phyloP scores from a whole-genome alignment of 129 eudicot species.

The Flaveria ramosissima region DNA sequence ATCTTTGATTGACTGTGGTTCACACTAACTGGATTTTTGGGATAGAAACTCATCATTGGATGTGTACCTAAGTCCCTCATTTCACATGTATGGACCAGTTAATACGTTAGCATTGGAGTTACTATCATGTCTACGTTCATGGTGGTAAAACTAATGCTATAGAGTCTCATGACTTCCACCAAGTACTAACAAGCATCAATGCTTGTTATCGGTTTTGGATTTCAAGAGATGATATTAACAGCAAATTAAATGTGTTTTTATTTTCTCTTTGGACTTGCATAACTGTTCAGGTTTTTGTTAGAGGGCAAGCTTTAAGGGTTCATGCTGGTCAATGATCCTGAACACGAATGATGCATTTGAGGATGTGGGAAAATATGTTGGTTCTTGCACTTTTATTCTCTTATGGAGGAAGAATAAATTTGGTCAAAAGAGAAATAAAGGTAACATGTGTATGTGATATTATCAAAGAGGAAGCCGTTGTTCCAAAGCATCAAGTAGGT shows the following conservation, averaged over 20 bases:
- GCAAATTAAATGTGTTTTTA: conserved; percentile 21
- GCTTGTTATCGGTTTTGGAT: conserved; percentile 17
- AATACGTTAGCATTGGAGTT: conserved; percentile 6
- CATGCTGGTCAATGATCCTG: conserved; percentile 34
- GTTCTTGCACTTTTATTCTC: conserved; percentile 29
- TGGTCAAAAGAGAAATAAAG: conserved; percentile 25
- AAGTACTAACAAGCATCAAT: conserved; percentile 20
- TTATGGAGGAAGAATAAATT: conserved; percentile 18
- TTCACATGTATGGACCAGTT: conserved; percentile 21
- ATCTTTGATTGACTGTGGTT: conserved; percentile 25
- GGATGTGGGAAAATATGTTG: conserved; percentile 33
- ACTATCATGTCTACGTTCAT: conserved; percentile 5
- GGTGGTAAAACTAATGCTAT: conserved; percentile 24
- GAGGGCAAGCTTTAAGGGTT: conserved; percentile 26
- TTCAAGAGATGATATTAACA: conserved; percentile 22
- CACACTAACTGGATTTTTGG: conserved; percentile 9
- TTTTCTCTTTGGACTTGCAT: conserved; percentile 32
- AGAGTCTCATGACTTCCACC: conserved; percentile 8
- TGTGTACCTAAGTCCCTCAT: conserved; percentile 1
- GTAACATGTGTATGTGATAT: conserved; percentile 22
- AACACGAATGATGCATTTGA: conserved; percentile 36
- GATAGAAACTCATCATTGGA: conserved; percentile 29
- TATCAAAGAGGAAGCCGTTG: conserved; percentile 23
- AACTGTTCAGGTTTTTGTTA: conserved; percentile 40
- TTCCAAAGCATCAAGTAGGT: conserved; percentile 51